phyloP scores from a whole-genome alignment of 1,284 basidiomycete species.

The Trametes hirsuta region DNA sequence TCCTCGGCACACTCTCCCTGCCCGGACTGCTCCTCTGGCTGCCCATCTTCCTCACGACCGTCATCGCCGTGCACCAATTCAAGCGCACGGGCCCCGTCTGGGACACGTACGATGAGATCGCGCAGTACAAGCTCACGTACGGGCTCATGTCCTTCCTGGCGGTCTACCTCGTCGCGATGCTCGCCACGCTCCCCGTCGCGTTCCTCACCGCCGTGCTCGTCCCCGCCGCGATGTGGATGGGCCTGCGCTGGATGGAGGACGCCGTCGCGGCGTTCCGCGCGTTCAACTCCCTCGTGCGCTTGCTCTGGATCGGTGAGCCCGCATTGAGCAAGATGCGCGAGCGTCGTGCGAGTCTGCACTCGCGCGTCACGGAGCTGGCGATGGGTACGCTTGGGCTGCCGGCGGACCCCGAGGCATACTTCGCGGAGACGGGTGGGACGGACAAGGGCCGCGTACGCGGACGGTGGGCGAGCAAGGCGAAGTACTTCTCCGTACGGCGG shows the following conservation, averaged over 20 bases:
- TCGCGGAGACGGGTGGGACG: constrained; percentile 54
- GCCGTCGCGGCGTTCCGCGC: constrained; percentile 78
- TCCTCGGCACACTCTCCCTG: constrained; percentile 72
- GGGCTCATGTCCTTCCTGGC: constrained; percentile 72
- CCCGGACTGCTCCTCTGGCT: constrained; percentile 85
- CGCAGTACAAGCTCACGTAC: constrained; percentile 85
- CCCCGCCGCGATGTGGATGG: constrained; percentile 84
- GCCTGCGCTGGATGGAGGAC: constrained; percentile 85
- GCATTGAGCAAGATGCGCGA: constrained; percentile 56
- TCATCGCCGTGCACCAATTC: constrained; percentile 68
- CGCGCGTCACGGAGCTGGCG: constrained; percentile 67
- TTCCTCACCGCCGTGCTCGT: constrained; percentile 57
- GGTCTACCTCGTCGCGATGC: constrained; percentile 59
- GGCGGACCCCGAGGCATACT: constrained; percentile 66
- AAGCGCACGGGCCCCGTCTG: constrained; percentile 78
- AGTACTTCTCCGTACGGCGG: constrained; percentile 79
- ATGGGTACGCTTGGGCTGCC: constrained; percentile 65
- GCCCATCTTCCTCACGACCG: constrained; percentile 70
- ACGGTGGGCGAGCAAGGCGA: constrained; percentile 65
- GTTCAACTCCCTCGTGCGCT: constrained; percentile 57
- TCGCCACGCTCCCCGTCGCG: constrained; percentile 65
- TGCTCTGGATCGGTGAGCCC: constrained; percentile 66
- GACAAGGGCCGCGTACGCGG: constrained; percentile 73
- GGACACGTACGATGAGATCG: constrained; percentile 86
- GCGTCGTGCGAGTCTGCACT: constrained; percentile 58